Evolutionary conservation across 306 rosid species (phyloP), one percentile per base, ranked within the genome.

Genomic region (Quillaja saponaria): DNA sequence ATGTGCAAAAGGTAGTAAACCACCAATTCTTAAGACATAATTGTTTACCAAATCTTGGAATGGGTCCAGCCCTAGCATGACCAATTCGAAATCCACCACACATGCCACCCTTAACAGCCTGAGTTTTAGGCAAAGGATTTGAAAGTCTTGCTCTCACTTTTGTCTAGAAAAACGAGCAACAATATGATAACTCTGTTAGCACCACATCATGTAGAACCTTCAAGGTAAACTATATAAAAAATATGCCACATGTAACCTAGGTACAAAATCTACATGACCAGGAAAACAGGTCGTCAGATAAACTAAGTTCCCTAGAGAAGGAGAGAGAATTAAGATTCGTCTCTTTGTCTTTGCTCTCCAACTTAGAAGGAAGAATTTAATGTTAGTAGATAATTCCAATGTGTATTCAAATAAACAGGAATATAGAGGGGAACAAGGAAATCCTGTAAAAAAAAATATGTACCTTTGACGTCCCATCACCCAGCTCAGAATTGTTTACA

Each of bases 131-230:
- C 77, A 81, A 40, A 53, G 96, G 96, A 71, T 89, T 89, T 84
- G 95, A 84, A 44, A 89, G 91, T 76, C 96, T 84, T n/a, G 95
- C 95, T 65, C 85, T 86, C 64, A 86, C 80, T 82, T 89, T 86
- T 51, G 58, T 56, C 95, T 87, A 64, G 55, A 39, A 48, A 68
- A 47, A 42, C n/a, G 59, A 51, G 40, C 39, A 70, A 64, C 52
- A 20, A 31, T 49, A 65, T 46, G 55, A 57, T 4, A 25, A 46
- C 48, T 39, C 47, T 48, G 42, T 57, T 34, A 21, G 37, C 51
- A 46, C n/a, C 8, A 38, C 20, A 6, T 33, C 51, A 65, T 58
- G 58, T 18, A 34, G 19, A 60, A 6, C 13, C 15, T 50, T 58
- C 46, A 54, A 63, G 58, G 57, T 45, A 35, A 55, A 48, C 52